phyloP scores from a whole-genome alignment of 1,139 yeast species.

The Zygoascus meyerae region DNA sequence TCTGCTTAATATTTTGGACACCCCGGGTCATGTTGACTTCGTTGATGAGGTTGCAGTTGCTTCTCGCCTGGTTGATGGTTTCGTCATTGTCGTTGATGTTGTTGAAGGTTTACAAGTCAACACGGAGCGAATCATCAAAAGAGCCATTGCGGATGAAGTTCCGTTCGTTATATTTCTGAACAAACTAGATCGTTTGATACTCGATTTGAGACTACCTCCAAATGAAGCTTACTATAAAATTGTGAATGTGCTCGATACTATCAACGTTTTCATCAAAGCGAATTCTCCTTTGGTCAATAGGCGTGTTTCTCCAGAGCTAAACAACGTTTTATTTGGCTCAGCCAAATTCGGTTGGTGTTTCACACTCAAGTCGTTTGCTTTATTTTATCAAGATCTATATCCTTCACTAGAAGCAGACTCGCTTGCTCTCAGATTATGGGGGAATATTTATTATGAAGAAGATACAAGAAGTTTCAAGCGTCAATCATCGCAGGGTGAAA shows the following conservation, averaged over 20 bases:
- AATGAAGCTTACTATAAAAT: conserved; percentile 68
- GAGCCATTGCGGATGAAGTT: conserved; percentile 44
- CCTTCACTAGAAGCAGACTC: conserved; percentile 36
- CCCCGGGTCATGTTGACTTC: conserved; percentile 91
- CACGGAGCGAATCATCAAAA: conserved; percentile 45
- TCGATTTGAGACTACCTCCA: conserved; percentile 74
- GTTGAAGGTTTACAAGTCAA: conserved; percentile 71
- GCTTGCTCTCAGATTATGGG: conserved; percentile 67
- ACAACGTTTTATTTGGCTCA: conserved; percentile 73
- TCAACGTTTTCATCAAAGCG: conserved; percentile 48
- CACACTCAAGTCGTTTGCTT: conserved; percentile 59
- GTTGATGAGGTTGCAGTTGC: conserved; percentile 64
- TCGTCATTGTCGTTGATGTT: conserved; percentile 68
- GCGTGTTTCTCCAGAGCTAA: conserved; percentile 54
- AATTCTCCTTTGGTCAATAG: conserved; percentile 13
- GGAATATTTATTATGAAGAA: conserved; percentile 54
- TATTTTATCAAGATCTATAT: conserved; percentile 41
- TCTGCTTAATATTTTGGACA: conserved; percentile 62
- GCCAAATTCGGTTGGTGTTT: conserved; percentile 57
- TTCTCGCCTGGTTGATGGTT: conserved; percentile 57
- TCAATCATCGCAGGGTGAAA: conserved; percentile 21
- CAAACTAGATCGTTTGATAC: conserved; percentile 73
- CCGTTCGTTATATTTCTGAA: conserved; percentile 63
- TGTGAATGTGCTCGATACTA: conserved; percentile 52
- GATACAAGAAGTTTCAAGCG: conserved; percentile 42